Conservation (phyloP, 345 rosid species). For the Aquilaria yunnanensis region DNA sequence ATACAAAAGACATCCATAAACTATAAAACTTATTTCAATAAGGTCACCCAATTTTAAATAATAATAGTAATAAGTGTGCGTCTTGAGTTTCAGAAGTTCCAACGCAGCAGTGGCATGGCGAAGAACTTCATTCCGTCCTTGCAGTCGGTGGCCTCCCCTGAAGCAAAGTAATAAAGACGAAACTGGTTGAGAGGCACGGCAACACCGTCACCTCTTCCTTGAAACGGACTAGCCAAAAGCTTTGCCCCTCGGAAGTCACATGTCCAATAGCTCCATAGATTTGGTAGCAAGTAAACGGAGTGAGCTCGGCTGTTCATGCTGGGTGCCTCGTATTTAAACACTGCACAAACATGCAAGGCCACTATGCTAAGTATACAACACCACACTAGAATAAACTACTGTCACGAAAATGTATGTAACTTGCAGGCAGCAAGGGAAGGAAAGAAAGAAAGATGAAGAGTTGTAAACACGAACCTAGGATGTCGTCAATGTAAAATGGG, state of each 20-base stretch:
- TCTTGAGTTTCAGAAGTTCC: no score
- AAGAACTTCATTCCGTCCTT: conserved; percentile 50
- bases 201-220: conserved; percentile 57
- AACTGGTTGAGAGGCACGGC: conserved; percentile 31
- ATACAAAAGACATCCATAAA: no score
- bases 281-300: conserved; percentile 54
- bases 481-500: conserved; percentile 55
- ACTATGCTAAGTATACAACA: not conserved
- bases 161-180: conserved; percentile 57
- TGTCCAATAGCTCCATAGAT: conserved; percentile 33
- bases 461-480: conserved; percentile 33
- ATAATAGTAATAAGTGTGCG: no score
- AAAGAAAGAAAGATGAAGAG: no score
- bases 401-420: not conserved
- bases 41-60: no score
- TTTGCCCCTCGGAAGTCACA: conserved; percentile 50
- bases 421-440: not conserved
- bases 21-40: no score
- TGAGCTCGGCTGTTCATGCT: conserved; percentile 36
- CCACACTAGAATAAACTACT: not conserved
- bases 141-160: conserved; percentile 57
- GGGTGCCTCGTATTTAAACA: conserved; percentile 50
- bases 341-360: conserved; percentile 22
- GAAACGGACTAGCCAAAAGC: conserved; percentile 40
- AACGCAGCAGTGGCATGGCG: conserved; percentile 35